Conservation (phyloP, 305 asterid genomes). For the Lippia alba region DNA sequence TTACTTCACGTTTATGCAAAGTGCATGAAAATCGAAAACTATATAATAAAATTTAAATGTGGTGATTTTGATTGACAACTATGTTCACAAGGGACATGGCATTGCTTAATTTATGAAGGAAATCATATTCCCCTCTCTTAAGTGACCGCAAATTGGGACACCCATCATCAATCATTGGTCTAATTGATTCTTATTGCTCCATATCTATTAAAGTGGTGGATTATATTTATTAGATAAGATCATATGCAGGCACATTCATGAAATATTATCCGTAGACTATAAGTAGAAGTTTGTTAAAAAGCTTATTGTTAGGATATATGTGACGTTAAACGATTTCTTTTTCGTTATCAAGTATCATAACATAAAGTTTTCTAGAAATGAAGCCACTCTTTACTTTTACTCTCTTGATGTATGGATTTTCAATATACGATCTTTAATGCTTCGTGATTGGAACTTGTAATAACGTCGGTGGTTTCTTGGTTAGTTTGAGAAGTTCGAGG, state of each 20-base stretch:
- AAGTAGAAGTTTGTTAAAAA: not conserved
- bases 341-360: no score
- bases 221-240: no score
- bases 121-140: not conserved
- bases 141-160: not conserved
- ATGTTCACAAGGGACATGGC: not conserved
- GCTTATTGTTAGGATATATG: not conserved
- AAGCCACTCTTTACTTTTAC: no score
- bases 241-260: not conserved
- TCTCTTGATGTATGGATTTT: no score
- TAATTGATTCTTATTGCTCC: no score
- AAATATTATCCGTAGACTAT: not conserved
- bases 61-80: not conserved
- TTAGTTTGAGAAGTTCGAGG: no score
- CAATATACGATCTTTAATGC: no score
- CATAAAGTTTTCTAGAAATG: no score
- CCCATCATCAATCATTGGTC: constrained; percentile 23
- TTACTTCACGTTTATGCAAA: not conserved
- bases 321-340: not conserved
- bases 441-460: no score
- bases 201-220: not conserved
- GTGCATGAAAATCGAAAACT: not conserved
- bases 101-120: not conserved
- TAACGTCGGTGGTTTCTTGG: no score
- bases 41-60: not conserved